These are phyloP conservation scores for Austroboletus niveus DNA, from an alignment of 1,284 basidiomycete species.

Conservation along the genomic window DNA sequence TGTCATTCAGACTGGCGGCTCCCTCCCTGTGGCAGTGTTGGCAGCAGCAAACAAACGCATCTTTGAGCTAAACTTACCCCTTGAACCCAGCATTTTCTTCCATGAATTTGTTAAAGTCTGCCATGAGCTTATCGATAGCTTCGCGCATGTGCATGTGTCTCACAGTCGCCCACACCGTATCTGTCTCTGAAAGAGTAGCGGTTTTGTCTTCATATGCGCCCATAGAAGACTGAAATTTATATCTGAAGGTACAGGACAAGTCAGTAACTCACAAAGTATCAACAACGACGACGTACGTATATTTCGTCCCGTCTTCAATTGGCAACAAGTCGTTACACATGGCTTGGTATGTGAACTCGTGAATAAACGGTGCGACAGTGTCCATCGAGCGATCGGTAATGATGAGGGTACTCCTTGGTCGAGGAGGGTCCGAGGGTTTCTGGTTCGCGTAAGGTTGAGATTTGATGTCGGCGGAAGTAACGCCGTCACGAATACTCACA, in stretches of 20 bases:
- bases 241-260: conserved; percentile 42
- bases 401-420: conserved; percentile 82
- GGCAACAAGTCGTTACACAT: conserved; percentile 95
- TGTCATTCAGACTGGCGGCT: conserved; percentile 90
- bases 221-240: conserved; percentile 83
- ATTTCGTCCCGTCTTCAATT: conserved; percentile 83
- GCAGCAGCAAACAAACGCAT: neutral
- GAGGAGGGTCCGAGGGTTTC: conserved; percentile 62
- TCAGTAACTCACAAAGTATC: neutral
- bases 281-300: conserved; percentile 59
- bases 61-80: conserved; percentile 48
- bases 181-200: conserved; percentile 80
- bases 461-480: neutral
- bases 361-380: conserved; percentile 84
- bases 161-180: conserved; percentile 89
- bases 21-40: conserved; percentile 50
- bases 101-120: conserved; percentile 91
- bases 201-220: conserved; percentile 87
- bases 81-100: conserved; percentile 92
- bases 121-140: conserved; percentile 94
- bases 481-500: conserved; percentile 41
- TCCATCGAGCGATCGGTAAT: conserved; percentile 98
- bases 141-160: conserved; percentile 99
- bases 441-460: conserved; percentile 29
- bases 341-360: conserved; percentile 99